Conservation (phyloP, 2,329 filamentous ascomycete genomes). For the Cladophialophora chaetospira region DNA sequence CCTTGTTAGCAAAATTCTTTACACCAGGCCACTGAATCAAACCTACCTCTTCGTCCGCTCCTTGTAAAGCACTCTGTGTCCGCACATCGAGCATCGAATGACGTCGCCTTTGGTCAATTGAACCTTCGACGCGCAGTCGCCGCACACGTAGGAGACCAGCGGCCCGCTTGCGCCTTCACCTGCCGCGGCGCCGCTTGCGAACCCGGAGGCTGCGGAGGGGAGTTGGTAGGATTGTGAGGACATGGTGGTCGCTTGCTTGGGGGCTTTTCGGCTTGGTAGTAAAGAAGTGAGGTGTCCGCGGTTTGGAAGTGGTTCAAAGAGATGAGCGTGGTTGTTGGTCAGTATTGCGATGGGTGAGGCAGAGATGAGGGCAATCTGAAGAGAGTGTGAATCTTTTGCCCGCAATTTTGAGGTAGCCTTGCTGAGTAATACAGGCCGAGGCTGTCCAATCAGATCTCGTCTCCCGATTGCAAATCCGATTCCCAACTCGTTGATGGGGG, state of each 20-base stretch:
- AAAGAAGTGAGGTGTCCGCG: neutral
- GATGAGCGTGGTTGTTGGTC: too few species aligned
- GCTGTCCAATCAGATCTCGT: too few species aligned
- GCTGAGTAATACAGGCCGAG: too few species aligned
- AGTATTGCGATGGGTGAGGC: too few species aligned
- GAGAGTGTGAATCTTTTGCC: too few species aligned
- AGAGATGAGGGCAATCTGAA: too few species aligned
- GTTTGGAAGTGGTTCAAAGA: neutral
- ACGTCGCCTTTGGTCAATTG: constrained; percentile 74
- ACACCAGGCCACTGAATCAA: neutral
- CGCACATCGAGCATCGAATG: constrained; percentile 88
- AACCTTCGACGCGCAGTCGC: constrained; percentile 80
- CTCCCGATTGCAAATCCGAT: too few species aligned
- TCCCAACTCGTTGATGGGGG: too few species aligned
- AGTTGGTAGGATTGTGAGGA: constrained; percentile 70
- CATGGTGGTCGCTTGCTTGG: neutral
- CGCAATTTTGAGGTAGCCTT: too few species aligned
- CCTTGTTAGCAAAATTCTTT: neutral
- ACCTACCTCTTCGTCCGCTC: constrained; percentile 91
- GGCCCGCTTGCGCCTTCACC: constrained; percentile 47
- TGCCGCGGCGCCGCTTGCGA: constrained; percentile 44
- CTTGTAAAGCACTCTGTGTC: constrained; percentile 95
- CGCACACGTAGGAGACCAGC: constrained; percentile 72
- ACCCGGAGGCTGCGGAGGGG: constrained; percentile 55
- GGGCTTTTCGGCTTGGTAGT: neutral